Base-by-base conservation (phyloP, 1,284 basidiomycete genomes). In the Apiotrichum gamsii region DNA sequence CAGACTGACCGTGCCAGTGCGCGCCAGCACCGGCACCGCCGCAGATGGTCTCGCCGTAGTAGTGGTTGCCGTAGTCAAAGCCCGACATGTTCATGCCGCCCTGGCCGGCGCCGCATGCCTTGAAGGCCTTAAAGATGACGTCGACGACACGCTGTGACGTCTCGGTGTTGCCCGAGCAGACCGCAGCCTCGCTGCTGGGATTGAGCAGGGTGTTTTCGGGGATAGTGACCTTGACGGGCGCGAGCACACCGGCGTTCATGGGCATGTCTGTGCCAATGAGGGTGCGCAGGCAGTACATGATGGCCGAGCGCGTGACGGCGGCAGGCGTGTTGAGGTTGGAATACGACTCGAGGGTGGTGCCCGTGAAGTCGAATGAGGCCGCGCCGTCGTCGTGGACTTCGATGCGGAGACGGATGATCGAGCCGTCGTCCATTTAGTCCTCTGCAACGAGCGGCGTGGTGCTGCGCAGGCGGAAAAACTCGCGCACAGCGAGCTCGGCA, bases 141-240 rank as follows among this genome's bases (percentile, higher is more conserved):
- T 97, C 94, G 0, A 94, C 91, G 49, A 97, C 87, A 13, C 93
- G 79, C 68, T 96, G 93, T 13, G 83, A 86, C 1, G 91, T 93
- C 80, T 55, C 60, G 48, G 47, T 45, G 48, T 57, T 57, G 84
- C 85, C 91, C 18, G 87, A 90, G 55, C 90, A 93, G 2, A 95
- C 90, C 0, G 91, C 91, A 0, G 90, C 90, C 0, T 84, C 87
- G 28, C 80, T 78, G 5, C 86, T 90, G 0, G 93, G 91, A 4
- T 83, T 80, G 20, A 97, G 76, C 8, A 96, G 71, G 9, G 84
- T 87, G 43, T 83, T 85, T 30, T 79, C 72, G 0, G 93, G 93
- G 33, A 96, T 88, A 54, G 77, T 80, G 55, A 96, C 87, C 82
- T 69, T 55, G 39, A 56, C 40, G 37, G 57, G 57, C 8, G 74